Base-by-base conservation (phyloP, 371 early-diverging fungal species). In the Actinomucor elegans region DNA sequence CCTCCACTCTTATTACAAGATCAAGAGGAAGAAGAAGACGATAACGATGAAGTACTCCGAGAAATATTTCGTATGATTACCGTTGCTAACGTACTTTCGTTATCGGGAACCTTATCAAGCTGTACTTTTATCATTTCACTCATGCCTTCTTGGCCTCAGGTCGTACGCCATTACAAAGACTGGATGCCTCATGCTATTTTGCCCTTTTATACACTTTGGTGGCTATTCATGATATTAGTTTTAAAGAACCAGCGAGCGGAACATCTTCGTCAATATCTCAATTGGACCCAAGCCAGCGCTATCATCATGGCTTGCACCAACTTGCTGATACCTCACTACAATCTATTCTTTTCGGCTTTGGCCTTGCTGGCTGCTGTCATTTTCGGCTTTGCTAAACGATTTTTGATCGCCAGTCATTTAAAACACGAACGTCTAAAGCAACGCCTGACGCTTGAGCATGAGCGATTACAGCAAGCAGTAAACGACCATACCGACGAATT, bases 41-140 rank as follows among this genome's bases (percentile, higher is more conserved):
- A 57, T 15, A 26, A 40, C 3, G 59, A 58, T 18, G 59, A 58
- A 21, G 21, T 58, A 2, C 17, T 51, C 9, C 32, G 7, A 10
- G 51, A 61, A 36, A 28, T 61, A 32, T 40, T 40, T 10, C 47
- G 56, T 27, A 56, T 61, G 56, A 56, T 56, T n/a, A 37, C 43
- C 3, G 21, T 56, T 5, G 61, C 52, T 2, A 56, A 61, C 26
- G 24, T 51, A 1, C 26, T 56, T 8, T 61, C 46, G 28, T 26
- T 55, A 23, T 36, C 44, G 0, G 42, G 42, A 4, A 45, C 61
- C 2, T 21, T 55, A 4, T 24, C 31, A 4, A 40, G 26, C n/a
- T 44, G 43, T 10, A 15, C 32, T 21, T 20, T 55, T 40, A 37
- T 56, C 11, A 14, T 61, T 21, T 46, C 38, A 14, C 17, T 47